Evolutionary conservation across 768 basidiomycete species (phyloP).

Genomic region (Lyophyllum decastes): DNA sequence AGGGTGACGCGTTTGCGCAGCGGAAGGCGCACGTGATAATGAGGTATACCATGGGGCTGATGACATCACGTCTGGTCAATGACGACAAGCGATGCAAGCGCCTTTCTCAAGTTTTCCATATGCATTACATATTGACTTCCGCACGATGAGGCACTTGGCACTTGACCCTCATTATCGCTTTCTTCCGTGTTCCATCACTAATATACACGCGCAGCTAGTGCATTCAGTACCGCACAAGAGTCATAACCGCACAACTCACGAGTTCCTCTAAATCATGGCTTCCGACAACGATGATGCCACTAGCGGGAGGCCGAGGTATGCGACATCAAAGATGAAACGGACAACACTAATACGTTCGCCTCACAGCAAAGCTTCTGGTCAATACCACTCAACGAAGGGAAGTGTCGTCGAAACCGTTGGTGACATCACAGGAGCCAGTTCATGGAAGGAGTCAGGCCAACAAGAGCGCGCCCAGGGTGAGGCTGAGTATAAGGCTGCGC

Average conservation of each 20-base stretch:
- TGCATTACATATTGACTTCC: not conserved
- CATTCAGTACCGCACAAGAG: too few relatives aligned
- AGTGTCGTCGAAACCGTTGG: conserved; percentile 35
- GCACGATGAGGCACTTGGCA: not conserved
- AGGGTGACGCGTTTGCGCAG: too few relatives aligned
- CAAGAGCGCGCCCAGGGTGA: conserved; percentile 54
- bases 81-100: not conserved
- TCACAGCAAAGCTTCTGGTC: conserved; percentile 41
- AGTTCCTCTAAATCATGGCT: not conserved
- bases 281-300: too few relatives aligned
- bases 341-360: not conserved
- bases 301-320: not conserved
- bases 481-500: conserved; percentile 48
- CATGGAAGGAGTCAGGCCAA: conserved; percentile 50
- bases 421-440: conserved; percentile 43
- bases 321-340: not conserved
- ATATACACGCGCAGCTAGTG: too few relatives aligned
- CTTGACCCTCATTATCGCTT: not conserved
- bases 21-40: too few relatives aligned
- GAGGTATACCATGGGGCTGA: too few relatives aligned
- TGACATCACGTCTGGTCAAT: not conserved
- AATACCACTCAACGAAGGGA: conserved; percentile 47
- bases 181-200: not conserved
- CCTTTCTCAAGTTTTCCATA: too few relatives aligned
- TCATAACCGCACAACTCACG: not conserved